Evolutionary conservation across 2,329 filamentous ascomycete species (phyloP).

Genomic region (Fusarium ramigenum): DNA sequence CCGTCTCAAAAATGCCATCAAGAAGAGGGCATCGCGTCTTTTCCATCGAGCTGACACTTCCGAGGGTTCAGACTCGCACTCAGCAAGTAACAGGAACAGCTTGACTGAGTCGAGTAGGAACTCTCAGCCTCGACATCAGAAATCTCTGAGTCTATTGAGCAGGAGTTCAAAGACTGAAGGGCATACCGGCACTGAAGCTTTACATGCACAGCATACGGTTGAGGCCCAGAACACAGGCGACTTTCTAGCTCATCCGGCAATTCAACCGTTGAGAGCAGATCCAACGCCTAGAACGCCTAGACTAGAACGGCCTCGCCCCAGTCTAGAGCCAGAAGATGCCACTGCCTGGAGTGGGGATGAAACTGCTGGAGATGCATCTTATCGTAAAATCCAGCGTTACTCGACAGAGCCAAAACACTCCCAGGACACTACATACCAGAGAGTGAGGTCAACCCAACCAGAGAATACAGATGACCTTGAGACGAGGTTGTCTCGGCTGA

Average conservation of each 20-base stretch:
- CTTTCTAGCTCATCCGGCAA: slow-evolving; percentile 27
- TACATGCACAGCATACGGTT: not conserved
- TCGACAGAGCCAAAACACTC: not conserved
- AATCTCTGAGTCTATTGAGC: slow-evolving; percentile 18
- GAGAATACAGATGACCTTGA: slow-evolving; percentile 18
- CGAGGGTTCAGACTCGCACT: not conserved
- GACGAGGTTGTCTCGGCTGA: slow-evolving; percentile 16
- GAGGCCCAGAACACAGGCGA: not conserved
- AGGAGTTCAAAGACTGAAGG: slow-evolving; percentile 11
- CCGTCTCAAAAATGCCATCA: slow-evolving; percentile 31
- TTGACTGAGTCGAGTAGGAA: not conserved
- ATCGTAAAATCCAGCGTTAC: not conserved
- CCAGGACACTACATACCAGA: not conserved
- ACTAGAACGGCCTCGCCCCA: slow-evolving; percentile 24
- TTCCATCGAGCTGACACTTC: slow-evolving; percentile 2
- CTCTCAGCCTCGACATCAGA: slow-evolving; percentile 10
- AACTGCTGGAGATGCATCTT: not conserved
- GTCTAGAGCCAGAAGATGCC: not conserved
- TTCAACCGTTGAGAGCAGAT: slow-evolving; percentile 19
- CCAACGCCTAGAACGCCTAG: slow-evolving; percentile 21
- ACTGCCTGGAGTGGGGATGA: not conserved
- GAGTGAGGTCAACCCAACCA: not conserved
- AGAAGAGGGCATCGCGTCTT: slow-evolving; percentile 31
- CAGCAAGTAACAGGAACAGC: not conserved
- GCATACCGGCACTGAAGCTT: not conserved